Conservation (phyloP, 805 yeast species). For the Torulaspora microellipsoides region DNA sequence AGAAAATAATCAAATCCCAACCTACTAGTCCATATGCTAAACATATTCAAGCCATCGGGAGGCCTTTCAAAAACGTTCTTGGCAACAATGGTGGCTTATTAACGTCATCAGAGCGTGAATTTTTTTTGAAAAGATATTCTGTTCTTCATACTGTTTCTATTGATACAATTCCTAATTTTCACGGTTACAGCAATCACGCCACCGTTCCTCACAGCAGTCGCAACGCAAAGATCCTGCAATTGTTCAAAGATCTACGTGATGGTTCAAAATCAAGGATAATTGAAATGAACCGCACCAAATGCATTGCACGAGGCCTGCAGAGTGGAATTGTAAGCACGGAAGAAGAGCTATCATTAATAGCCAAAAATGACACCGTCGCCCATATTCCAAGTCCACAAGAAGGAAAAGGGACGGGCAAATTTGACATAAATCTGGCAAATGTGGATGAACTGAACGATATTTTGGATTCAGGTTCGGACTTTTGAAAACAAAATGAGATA, state of each 20-base stretch:
- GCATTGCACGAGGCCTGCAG: constrained; percentile 23
- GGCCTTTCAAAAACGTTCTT: background rate
- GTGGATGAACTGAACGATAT: constrained; percentile 18
- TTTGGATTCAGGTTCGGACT: constrained; percentile 28
- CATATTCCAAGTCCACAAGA: background rate
- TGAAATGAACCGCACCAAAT: constrained; percentile 28
- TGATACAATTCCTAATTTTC: constrained; percentile 24
- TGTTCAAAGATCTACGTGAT: constrained; percentile 15
- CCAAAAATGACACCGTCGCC: background rate
- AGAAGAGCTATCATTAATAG: background rate
- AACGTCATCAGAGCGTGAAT: constrained; percentile 19
- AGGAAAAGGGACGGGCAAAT: no score
- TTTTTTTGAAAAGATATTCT: constrained; percentile 22
- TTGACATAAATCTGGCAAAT: background rate
- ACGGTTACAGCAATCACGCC: constrained; percentile 4
- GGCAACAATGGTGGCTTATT: constrained; percentile 14
- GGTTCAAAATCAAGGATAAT: constrained; percentile 18
- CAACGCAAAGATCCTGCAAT: constrained; percentile 9
- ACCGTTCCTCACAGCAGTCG: constrained; percentile 20
- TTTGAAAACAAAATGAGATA: constrained; percentile 6
- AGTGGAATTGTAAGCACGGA: constrained; percentile 9
- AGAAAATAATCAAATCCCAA: background rate
- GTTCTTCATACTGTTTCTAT: constrained; percentile 22
- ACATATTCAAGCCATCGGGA: background rate
- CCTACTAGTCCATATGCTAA: background rate